Evolutionary conservation across 2,329 filamentous ascomycete genomes (phyloP), one percentile per base, ranked within the genome.

Genomic region (Delphinella strobiligena): DNA sequence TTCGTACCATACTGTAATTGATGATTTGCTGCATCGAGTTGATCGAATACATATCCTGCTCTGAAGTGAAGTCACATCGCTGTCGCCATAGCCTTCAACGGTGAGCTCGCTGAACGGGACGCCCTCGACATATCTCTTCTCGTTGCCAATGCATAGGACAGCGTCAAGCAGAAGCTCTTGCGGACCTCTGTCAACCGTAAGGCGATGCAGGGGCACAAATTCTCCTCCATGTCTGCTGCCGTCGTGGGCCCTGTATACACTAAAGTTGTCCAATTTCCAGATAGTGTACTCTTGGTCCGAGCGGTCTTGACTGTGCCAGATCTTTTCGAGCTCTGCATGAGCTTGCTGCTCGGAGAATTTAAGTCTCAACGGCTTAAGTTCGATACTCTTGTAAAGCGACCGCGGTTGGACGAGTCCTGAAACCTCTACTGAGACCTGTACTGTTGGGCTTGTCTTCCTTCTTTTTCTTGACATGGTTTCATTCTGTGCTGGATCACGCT

Each of bases 11-110:
- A 84, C 55, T 9, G 65, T 54, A 11, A 27, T 7, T 7, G 22
- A 27, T 27, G 53, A 52, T 1, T 51, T 50, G 0, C 51, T 37
- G 1, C 50, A 56, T 0, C 60, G 38, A 0, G 47, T 36, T 0
- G 81, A 81, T 14, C 74, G 69, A 2, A 89, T 68, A 71, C 79
- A 88, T 1, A 87, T 66, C 7, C 47, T 45, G 2, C 44, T 42
- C 0, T 3, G 16, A 9, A 53, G 31, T 2, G 57, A 62, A 3
- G 78, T 67, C 0, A 51, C 52, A 0, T 70, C 67, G 16, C 67
- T 54, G 5, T 67, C 53, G 0, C 73, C 74, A 51, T 87, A 86
- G 19, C 77, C 76, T 2, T 76, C 80, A 9, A 91, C 69, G 0
- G 80, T 77, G 1, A 82, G 59, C 1, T 69, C 61, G 0, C 59